Evolutionary conservation across 1,284 basidiomycete genomes (phyloP), one percentile per base, ranked within the genome.

Genomic region (Microbotryomycetes sp.): DNA sequence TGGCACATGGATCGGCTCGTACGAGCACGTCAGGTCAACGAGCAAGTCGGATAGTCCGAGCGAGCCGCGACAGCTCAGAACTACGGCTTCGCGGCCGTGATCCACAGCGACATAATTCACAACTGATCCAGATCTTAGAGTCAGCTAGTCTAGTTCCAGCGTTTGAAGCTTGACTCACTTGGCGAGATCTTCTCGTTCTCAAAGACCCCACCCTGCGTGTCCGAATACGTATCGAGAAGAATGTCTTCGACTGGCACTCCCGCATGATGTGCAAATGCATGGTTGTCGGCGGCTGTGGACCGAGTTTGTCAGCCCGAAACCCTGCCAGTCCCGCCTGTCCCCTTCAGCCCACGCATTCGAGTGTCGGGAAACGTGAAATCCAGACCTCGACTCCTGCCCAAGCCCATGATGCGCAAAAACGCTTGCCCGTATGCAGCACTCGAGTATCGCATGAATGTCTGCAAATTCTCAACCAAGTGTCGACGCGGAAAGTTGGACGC

Each of bases 21-120:
- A 80, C 31, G 75, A 74, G 71, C 78, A 80, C 0, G 78, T 80
- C 3, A 81, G 73, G 63, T 81, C 80, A 46, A 79, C 77, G n/a
- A 81, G 74, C 16, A 81, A 75, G 65, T 81, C 80, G 13, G 77
- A 78, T 0, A 81, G 71, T 1, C 77, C 75, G 35, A 81, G 73
- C 2, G 79, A 80, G 5, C 79, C 79, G 11, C 79, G 74, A 62
- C 79, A 81, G 15, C 78, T 78, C 16, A 75, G 73, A 23, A 67
- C 57, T 45, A 70, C 73, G 0, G 79, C 76, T 61, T 76, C 68
- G 23, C 75, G 62, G 1, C 71, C 69, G 60, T 80, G 78, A 59
- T 80, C 79, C 26, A 80, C 75, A 2, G 78, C 76, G 29, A 81
- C 74, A 59, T 76, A 78, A 67, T 77, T 75, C 13, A 79, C 76